Evolutionary conservation across 1,284 basidiomycete species (phyloP).

Genomic region (Austroboletus rostrupii): DNA sequence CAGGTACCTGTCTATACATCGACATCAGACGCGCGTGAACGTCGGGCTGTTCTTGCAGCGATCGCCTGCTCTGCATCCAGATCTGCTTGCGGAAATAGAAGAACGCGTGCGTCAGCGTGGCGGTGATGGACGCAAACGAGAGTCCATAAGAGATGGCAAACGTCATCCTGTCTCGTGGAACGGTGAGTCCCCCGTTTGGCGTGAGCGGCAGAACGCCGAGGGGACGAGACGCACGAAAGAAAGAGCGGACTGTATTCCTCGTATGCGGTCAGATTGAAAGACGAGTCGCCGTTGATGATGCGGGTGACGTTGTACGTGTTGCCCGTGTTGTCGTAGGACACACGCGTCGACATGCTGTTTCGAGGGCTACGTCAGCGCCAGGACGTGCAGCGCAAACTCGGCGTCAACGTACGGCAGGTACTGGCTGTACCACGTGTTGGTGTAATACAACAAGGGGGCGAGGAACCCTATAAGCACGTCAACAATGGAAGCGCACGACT

Average conservation of each 20-base stretch:
- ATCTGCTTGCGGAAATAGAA: slow-evolving; percentile 71
- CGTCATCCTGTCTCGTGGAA: slow-evolving; percentile 28
- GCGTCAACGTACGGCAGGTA: slow-evolving; percentile 43
- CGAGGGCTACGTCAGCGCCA: neutral
- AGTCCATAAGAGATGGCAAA: slow-evolving; percentile 69
- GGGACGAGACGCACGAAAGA: slow-evolving; percentile 48
- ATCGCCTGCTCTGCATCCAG: slow-evolving; percentile 48
- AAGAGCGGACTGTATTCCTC: slow-evolving; percentile 80
- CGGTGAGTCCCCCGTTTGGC: neutral
- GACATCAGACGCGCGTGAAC: slow-evolving; percentile 76
- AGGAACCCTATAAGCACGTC: slow-evolving; percentile 44
- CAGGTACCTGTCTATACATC: slow-evolving; percentile 65
- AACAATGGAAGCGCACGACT: neutral
- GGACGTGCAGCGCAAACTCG: neutral
- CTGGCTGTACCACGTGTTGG: slow-evolving; percentile 60
- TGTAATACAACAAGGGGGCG: slow-evolving; percentile 64
- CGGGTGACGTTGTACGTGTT: slow-evolving; percentile 60
- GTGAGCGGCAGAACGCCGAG: neutral
- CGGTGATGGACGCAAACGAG: slow-evolving; percentile 66
- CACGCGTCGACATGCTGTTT: slow-evolving; percentile 45
- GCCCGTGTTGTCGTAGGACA: slow-evolving; percentile 64
- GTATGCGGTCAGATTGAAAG: slow-evolving; percentile 67
- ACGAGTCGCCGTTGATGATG: slow-evolving; percentile 57
- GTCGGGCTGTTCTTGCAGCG: slow-evolving; percentile 64
- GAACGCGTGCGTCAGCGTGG: slow-evolving; percentile 63